A percentile compares a stretch with the other conserved stretches of the same genome.
Conservation (phyloP, 306 rosid species). For the Vigna trinervia region DNA sequence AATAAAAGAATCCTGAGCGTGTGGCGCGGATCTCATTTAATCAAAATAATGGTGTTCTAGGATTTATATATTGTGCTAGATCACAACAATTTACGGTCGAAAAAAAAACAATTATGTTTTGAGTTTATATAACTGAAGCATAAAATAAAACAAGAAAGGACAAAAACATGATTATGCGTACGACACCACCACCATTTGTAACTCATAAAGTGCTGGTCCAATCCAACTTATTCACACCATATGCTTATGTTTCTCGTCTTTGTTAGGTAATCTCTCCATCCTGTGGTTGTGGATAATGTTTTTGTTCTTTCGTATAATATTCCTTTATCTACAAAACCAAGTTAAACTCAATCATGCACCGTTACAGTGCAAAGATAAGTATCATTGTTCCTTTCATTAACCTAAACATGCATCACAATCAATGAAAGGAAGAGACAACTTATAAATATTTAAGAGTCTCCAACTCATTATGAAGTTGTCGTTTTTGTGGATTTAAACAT, state of each 20-base stretch:
- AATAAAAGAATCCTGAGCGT: too few species aligned
- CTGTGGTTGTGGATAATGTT: neutral
- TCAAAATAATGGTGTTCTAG: neutral
- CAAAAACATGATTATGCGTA: neutral
- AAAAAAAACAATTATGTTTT: neutral
- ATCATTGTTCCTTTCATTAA: neutral
- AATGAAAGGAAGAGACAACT: neutral
- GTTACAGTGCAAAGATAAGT: neutral
- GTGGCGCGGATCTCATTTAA: neutral
- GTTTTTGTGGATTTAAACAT: neutral
- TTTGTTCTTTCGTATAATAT: neutral
- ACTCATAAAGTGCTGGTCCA: neutral
- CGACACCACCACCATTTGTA: neutral
- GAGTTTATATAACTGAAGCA: neutral
- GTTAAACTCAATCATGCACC: slow-evolving; percentile 14
- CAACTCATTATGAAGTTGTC: neutral
- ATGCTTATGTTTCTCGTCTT: neutral
- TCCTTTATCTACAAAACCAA: neutral
- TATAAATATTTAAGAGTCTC: neutral
- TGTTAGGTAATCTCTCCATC: neutral
- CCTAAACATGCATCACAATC: slow-evolving; percentile 9
- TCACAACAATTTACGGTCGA: neutral
- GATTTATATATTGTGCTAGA: neutral
- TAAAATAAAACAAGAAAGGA: slow-evolving; percentile 8
- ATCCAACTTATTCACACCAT: neutral